Evolutionary conservation across 768 basidiomycete species (phyloP).

Genomic region (Trametes gibbosa): DNA sequence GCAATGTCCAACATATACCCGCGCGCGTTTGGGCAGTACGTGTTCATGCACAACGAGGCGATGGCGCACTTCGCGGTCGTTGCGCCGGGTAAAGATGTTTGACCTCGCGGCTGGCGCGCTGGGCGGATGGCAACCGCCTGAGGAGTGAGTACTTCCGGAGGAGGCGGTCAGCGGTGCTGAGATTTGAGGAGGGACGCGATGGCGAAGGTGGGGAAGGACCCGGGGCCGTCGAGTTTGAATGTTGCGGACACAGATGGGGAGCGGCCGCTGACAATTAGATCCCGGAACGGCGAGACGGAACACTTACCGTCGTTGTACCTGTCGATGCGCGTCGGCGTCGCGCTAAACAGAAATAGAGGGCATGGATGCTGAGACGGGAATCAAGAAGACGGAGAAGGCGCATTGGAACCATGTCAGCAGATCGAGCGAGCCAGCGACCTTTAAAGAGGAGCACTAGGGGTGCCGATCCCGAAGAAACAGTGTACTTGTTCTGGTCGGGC

Average conservation of each 20-base stretch:
- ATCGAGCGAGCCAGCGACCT: conserved; percentile 35
- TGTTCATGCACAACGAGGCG: conserved; percentile 33
- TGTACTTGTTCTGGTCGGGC: conserved; percentile 29
- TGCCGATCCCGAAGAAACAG: conserved; percentile 30
- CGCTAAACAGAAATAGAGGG: conserved; percentile 32
- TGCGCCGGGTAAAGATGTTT: conserved; percentile 17
- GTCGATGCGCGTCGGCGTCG: conserved; percentile 32
- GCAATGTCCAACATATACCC: conserved; percentile 28
- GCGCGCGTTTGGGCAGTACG: conserved; percentile 27
- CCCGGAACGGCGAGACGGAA: conserved; percentile 29
- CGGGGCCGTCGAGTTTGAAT: conserved; percentile 31
- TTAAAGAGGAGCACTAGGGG: conserved; percentile 30
- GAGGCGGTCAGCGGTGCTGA: conserved; percentile 27
- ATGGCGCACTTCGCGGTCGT: conserved; percentile 26
- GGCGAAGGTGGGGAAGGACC: conserved; percentile 11
- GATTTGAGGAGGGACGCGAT: conserved; percentile 24
- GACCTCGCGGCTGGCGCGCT: too few relatives aligned
- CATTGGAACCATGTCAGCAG: conserved; percentile 35
- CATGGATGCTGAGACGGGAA: conserved; percentile 12
- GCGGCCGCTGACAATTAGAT: conserved; percentile 33
- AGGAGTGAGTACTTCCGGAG: conserved; percentile 23
- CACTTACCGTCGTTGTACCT: conserved; percentile 35
- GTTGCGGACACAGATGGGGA: conserved; percentile 32
- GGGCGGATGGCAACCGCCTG: too few relatives aligned
- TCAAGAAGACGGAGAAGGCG: conserved; percentile 25